Evolutionary conservation across 2,329 filamentous ascomycete genomes (phyloP).

Genomic region (Zymoseptoria crescenta): DNA sequence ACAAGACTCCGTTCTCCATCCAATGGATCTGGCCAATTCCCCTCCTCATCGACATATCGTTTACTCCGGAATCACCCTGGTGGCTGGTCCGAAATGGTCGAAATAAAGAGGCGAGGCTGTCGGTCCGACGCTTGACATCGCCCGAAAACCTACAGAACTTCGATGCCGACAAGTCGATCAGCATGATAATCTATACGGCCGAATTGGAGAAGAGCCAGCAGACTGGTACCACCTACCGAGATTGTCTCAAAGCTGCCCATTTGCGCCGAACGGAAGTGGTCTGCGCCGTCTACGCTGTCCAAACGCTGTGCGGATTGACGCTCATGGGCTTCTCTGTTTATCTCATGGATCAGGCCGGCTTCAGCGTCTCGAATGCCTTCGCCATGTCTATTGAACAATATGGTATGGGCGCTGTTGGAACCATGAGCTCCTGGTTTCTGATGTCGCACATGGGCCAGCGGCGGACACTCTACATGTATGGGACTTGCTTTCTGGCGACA

Average conservation of each 20-base stretch:
- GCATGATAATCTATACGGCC: conserved; percentile 1
- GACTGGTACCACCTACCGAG: background rate
- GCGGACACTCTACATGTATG: too few species aligned
- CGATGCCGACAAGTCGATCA: conserved; percentile 1
- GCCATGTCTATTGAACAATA: too few species aligned
- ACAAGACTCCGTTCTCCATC: conserved; percentile 34
- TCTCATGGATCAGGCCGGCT: background rate
- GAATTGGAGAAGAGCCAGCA: background rate
- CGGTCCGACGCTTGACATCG: conserved; percentile 20
- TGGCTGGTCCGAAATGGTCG: conserved; percentile 23
- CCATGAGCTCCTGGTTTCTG: too few species aligned
- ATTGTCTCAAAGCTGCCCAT: conserved; percentile 1
- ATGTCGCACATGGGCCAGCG: too few species aligned
- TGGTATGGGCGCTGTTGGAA: too few species aligned
- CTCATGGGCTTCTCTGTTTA: conserved; percentile 7
- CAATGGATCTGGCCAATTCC: conserved; percentile 43
- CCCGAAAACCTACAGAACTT: conserved; percentile 19
- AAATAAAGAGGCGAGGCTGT: conserved; percentile 16
- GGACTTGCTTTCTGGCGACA: too few species aligned
- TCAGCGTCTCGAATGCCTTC: too few species aligned
- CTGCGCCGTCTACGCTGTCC: conserved; percentile 4
- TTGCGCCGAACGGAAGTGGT: background rate
- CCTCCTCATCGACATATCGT: conserved; percentile 22
- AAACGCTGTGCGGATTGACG: conserved; percentile 5
- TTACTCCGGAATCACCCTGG: conserved; percentile 25